Base-by-base conservation (phyloP, 345 rosid genomes). In the Pistacia integerrima region DNA sequence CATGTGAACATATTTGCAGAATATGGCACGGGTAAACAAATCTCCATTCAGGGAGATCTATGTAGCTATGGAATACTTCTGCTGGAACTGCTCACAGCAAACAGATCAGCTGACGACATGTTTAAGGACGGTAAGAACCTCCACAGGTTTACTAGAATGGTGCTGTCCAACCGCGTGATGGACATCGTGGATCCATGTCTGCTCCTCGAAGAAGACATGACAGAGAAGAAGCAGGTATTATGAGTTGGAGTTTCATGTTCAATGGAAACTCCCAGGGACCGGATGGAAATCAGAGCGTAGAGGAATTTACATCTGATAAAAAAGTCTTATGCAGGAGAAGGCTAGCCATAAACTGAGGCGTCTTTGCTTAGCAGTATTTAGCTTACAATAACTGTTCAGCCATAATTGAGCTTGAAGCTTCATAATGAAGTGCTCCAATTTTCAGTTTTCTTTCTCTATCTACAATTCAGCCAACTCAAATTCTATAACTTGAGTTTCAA, bases 231-330 rank as follows among this genome's bases (percentile, higher is more conserved):
- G 57, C 20, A 62, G 5, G 67, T 58, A 22, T 59, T 74, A 11
- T 41, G 14, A 44, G 36, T 81, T 63, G 76, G 64, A 56, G 16
- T 81, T 35, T 35, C 67, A 9, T 77, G 72, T 69, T 69, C 78
- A 38, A 17, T 14, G 59, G 75, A 79, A 41, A 51, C 14, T 8
- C 72, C 76, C 2, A 9, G n/a, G 44, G 52, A 69, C 0, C 57
- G 72, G 11, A 46, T 58, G 35, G 2, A 35, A 11, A 72, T 28
- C 17, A 46, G 38, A 6, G 28, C 10, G 12, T 12, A 22, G 46
- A 67, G 30, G 18, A 46, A 28, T 8, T 8, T 22, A 67, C 38
- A 48, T 22, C 49, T 44, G 5, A 3, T 13, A 25, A 2, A 49
- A 67, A 30, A 67, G 6, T 22, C n/a, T 48, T 17, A 48, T 18